Evolutionary conservation across 768 basidiomycete genomes (phyloP), one percentile per base, ranked within the genome.

Genomic region (Pleurotus eryngii): DNA sequence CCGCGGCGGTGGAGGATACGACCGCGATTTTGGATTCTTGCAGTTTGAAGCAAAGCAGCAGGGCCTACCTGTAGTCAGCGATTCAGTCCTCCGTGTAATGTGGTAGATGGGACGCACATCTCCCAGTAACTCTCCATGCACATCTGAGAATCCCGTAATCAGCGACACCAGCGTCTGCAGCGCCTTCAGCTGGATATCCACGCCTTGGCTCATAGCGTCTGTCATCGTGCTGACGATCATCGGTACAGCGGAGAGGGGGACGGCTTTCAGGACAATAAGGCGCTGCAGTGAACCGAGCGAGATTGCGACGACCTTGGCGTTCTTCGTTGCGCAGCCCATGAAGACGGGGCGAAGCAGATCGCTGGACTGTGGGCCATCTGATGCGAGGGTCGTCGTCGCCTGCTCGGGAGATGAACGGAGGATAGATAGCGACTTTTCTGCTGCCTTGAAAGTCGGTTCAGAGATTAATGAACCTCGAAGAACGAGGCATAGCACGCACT

Each of bases 11-110:
- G 0, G 93, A 95, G 2, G 95, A 96, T 5, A 99, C 96, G 22
- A 98, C 96, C 0, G 94, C 90, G 20, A 95, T 97, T 61, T 92
- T 86, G 0, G 93, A 95, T 58, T 98, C 97, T 70, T 98, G 95
- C 22, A 98, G 75, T 69, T 87, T 93, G 81, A 98, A 98, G 66
- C 95, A 98, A 6, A 98, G 74, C n/a, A 96, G 74, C 0, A 98
- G 77, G 0, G 92, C 92, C 92, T 96, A 63, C 7, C 42, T 5
- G 47, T 35, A 24, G 24, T 24, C 24, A 24, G 3, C 7, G 47
- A 60, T 15, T 58, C 49, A 15, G 56, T 46, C 38, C 56, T 47
- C n/a, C 4, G 26, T 17, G 27, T 54, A 38, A 14, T 20, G 22
- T 30, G 54, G 46, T 18, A 58, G 45, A 3, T 30, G 22, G 14